phyloP scores from a whole-genome alignment of 169 alveolate species.

The Eimeria tenella region DNA sequence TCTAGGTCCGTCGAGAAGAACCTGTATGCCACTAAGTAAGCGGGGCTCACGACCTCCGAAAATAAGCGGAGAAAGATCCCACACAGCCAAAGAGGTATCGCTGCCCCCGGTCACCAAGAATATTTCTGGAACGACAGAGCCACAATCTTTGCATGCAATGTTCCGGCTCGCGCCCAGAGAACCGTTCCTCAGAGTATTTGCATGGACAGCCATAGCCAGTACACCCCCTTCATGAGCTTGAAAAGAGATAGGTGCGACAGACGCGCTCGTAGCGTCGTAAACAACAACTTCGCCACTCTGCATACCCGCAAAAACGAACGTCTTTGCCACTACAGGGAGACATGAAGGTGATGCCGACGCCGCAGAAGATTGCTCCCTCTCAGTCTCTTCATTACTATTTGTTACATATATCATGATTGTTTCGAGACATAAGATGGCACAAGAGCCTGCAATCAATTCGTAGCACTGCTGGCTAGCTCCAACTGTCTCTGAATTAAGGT shows the following conservation, averaged over 20 bases:
- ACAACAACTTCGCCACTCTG: slow-evolving; percentile 70
- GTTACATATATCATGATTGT: slow-evolving; percentile 39
- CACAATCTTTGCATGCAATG: slow-evolving; percentile 66
- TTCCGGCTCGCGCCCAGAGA: slow-evolving; percentile 34
- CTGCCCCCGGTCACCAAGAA: slow-evolving; percentile 78
- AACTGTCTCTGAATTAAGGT: slow-evolving; percentile 1
- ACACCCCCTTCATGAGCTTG: slow-evolving; percentile 80
- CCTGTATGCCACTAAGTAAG: slow-evolving; percentile 58
- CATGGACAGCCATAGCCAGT: slow-evolving; percentile 74
- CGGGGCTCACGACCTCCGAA: slow-evolving; percentile 69
- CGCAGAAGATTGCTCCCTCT: background rate
- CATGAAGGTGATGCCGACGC: background rate
- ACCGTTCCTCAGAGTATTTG: slow-evolving; percentile 1
- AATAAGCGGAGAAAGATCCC: slow-evolving; percentile 76
- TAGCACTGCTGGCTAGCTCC: slow-evolving; percentile 72
- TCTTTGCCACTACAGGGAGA: slow-evolving; percentile 55
- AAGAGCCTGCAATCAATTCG: slow-evolving; percentile 68
- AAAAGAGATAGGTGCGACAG: slow-evolving; percentile 66
- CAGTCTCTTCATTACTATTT: background rate
- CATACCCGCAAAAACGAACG: slow-evolving; percentile 69
- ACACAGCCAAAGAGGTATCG: slow-evolving; percentile 76
- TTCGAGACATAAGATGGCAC: slow-evolving; percentile 69
- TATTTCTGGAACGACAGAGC: slow-evolving; percentile 55
- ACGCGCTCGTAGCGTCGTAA: slow-evolving; percentile 69
- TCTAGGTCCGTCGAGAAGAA: slow-evolving; percentile 47